Conservation (phyloP, 176 grass and related monocot genomes). For the Juncus inflexus region DNA sequence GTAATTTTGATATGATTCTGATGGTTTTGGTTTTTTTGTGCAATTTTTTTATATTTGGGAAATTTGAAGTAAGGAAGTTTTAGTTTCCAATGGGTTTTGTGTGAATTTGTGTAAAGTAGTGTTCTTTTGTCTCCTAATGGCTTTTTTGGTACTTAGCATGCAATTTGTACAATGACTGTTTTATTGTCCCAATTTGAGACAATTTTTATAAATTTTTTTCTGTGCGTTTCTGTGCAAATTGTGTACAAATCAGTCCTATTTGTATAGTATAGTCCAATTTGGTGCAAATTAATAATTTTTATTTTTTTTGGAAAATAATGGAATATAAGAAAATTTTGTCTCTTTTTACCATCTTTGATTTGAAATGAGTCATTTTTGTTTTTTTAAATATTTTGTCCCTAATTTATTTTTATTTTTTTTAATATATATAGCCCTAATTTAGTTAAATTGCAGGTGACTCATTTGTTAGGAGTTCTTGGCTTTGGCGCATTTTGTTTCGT, state of each 20-base stretch:
- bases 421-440: background rate
- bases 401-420: too few species aligned
- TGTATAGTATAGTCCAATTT: too few species aligned
- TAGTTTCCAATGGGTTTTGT: constrained; percentile 19
- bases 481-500: constrained; percentile 97
- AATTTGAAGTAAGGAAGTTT: constrained; percentile 4
- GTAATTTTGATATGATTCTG: constrained; percentile 25
- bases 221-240: too few species aligned
- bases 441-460: constrained; percentile 67
- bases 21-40: background rate
- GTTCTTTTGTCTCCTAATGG: constrained; percentile 1
- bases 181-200: too few species aligned
- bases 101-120: constrained; percentile 9
- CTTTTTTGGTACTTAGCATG: too few species aligned
- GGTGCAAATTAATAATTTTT: background rate
- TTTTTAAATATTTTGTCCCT: too few species aligned
- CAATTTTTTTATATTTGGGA: background rate
- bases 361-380: too few species aligned
- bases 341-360: too few species aligned
- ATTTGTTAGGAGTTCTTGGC: constrained; percentile 86
- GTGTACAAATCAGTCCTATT: too few species aligned
- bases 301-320: background rate
- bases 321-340: too few species aligned
- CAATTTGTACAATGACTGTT: too few species aligned
- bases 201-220: too few species aligned